Evolutionary conservation across 139 green algal species (phyloP).

Genomic region (Dunaliella primolecta): DNA sequence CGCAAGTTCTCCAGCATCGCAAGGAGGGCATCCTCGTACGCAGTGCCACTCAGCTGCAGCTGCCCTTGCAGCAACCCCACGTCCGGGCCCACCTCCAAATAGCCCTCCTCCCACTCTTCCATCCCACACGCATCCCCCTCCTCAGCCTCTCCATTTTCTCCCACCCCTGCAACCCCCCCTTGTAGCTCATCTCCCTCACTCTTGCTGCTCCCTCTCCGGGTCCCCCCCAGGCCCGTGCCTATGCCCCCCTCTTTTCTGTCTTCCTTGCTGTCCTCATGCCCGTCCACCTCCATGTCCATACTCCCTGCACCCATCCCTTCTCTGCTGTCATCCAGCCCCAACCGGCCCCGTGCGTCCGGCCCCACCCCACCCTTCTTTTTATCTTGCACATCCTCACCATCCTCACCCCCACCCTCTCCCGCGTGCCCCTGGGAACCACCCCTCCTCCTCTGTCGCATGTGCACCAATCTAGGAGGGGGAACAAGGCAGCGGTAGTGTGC

Average conservation of each 20-base stretch:
- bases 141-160: not conserved
- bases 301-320: no score
- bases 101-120: not conserved
- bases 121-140: no score
- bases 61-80: not conserved
- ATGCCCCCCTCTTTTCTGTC: no score
- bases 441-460: no score
- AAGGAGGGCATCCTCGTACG: constrained; percentile 6
- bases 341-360: no score
- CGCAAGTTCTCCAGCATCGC: not conserved
- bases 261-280: no score
- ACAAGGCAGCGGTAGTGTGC: not conserved
- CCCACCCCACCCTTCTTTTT: no score
- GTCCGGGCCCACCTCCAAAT: not conserved
- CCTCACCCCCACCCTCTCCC: no score
- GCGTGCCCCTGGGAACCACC: no score
- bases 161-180: not conserved
- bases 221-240: not conserved
- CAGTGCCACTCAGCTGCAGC: not conserved
- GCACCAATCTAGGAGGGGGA: not conserved
- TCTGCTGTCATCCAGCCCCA: no score
- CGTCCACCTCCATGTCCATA: not conserved
- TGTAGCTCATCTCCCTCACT: not conserved
- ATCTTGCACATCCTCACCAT: no score
- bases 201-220: not conserved